Percentiles rank a stretch among this genome's conserved stretches.
These are phyloP conservation scores for Fallopia convolvulus DNA, from an alignment of 148 eudicot species.

Conservation along the genomic window DNA sequence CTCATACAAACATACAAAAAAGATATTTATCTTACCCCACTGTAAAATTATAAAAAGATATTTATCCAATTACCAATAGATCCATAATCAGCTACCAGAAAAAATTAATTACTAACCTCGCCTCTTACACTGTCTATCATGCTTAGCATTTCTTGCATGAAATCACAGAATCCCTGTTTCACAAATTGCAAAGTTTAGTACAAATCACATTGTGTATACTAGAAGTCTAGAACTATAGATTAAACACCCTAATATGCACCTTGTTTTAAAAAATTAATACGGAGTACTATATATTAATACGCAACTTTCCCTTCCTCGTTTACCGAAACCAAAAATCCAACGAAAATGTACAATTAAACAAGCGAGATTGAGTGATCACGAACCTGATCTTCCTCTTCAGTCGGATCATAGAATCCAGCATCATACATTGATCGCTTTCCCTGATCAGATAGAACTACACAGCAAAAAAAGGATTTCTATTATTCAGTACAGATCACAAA, in stretches of 20 bases:
- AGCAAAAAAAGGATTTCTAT: neutral
- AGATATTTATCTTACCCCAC: neutral
- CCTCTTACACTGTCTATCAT: constrained; percentile 64
- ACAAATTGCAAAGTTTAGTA: neutral
- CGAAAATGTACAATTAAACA: neutral
- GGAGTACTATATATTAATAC: too few relatives aligned
- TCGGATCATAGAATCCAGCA: constrained; percentile 73
- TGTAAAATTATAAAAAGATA: neutral
- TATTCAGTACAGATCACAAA: neutral
- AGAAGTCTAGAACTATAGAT: too few relatives aligned
- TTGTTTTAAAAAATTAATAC: too few relatives aligned
- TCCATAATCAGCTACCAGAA: neutral
- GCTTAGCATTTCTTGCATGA: constrained; percentile 70
- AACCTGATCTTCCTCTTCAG: constrained; percentile 70
- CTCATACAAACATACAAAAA: neutral
- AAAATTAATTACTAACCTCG: constrained; percentile 24
- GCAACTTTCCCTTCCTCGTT: neutral
- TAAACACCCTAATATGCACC: too few relatives aligned
- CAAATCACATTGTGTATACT: too few relatives aligned
- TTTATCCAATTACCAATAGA: neutral
- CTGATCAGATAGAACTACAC: constrained; percentile 74
- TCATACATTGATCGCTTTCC: constrained; percentile 78
- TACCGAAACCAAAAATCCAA: neutral
- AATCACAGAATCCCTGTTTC: constrained; percentile 75
- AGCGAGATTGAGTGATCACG: constrained; percentile 8